These are phyloP conservation scores for Monilinia fructicola DNA, from an alignment of 2,329 filamentous ascomycete genomes.

Conservation along the genomic window DNA sequence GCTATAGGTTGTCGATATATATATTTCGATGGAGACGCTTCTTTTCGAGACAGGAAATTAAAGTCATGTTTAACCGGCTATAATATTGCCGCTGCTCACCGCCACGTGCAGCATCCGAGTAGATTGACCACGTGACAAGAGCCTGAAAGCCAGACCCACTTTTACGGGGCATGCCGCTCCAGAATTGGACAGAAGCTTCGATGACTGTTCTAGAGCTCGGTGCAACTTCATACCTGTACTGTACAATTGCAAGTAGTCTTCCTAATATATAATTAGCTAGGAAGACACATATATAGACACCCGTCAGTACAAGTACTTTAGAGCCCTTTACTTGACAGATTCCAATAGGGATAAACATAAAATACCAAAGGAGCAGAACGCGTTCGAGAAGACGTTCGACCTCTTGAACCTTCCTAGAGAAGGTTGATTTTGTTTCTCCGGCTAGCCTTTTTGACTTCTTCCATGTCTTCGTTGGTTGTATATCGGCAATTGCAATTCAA, in stretches of 20 bases:
- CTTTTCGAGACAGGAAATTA: background rate
- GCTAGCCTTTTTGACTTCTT: background rate
- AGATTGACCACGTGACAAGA: background rate
- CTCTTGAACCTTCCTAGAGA: too few relatives aligned
- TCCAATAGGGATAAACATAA: background rate
- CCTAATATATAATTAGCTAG: too few relatives aligned
- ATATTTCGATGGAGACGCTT: background rate
- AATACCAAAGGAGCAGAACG: background rate
- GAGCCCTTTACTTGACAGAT: conserved; percentile 17
- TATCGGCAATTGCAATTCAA: conserved; percentile 15
- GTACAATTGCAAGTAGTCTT: too few relatives aligned
- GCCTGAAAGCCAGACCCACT: background rate
- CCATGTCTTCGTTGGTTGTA: background rate
- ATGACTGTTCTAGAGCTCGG: conserved; percentile 17
- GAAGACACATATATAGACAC: too few relatives aligned
- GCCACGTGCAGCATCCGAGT: background rate
- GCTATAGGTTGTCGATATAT: background rate
- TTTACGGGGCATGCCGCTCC: background rate
- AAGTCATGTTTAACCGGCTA: background rate
- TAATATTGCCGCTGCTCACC: conserved; percentile 5
- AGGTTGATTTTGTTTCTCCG: too few relatives aligned
- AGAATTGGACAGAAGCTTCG: conserved; percentile 20
- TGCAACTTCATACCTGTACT: conserved; percentile 11
- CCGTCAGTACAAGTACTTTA: background rate
- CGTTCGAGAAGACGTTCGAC: too few relatives aligned